Evolutionary conservation across 768 basidiomycete genomes (phyloP), one percentile per base, ranked within the genome.

Genomic region (Xerocomellus chrysenteron): DNA sequence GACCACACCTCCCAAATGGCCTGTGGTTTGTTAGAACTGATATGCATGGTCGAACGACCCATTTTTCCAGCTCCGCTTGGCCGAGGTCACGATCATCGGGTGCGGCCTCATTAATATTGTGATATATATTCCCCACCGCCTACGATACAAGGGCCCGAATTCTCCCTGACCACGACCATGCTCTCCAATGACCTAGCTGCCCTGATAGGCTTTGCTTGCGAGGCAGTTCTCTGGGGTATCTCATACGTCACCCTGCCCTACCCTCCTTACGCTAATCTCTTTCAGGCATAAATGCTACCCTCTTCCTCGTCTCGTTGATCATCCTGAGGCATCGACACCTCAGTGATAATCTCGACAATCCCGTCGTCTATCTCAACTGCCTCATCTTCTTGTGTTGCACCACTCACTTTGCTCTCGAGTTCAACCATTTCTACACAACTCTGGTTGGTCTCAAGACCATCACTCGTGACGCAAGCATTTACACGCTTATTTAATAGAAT

Each of bases 191-290:
- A 75, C 50, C 16, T 76, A 2, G 68, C 75, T 36, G 69, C 73
- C 13, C 57, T 77, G 47, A 64, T 75, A 44, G 75, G 75, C 26
- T 76, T 76, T 47, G 69, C 54, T 3, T 73, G 68, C 57, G 76
- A 77, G 56, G 65, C 73, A 0, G 65, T 65, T 16, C 58, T 76
- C 14, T 77, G 73, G 64, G 76, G 76, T 75, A 33, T 36, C 61
- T 56, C 0, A 30, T 16, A 12, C 30, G 3, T 30, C 16, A 37
- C 36, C 13, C 5, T 30, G 12, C 11, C 35, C 16, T 40, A 6
- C 39, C 10, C 39, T 10, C 28, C n/a, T 14, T 14, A 12, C 10
- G 19, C 48, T 51, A 17, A 46, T 4, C 39, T 24, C 26, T 28
- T 47, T 28, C 52, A 67, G 64, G 60, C 24, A 36, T 60, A 12